Base-by-base conservation (phyloP, 176 grass and related monocot genomes). In the Oryza meridionalis region DNA sequence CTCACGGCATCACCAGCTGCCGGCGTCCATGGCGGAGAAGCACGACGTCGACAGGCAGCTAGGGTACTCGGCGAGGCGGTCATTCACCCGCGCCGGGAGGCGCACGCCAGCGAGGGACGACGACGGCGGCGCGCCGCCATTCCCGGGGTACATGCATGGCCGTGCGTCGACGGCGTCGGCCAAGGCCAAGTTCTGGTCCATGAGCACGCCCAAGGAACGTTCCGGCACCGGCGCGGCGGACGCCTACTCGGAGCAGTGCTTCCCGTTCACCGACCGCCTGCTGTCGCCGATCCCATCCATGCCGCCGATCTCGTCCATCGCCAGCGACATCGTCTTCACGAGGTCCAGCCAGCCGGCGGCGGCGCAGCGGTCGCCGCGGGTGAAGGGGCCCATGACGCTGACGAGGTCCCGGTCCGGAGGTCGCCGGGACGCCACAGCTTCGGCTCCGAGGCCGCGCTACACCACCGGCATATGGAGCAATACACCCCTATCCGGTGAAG, bases 191-290 rank as follows among this genome's bases (percentile, higher is more conserved):
- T 92, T 94, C 85, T 64, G 92, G 69, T 94, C 92, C 32, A 90
- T 94, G 92, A 92, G 92, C 90, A 94, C 92, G 72, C 92, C 92
- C 19, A 94, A 92, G 80, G 87, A 94, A 75, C 90, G 92, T 6
- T 67, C 32, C 11, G 70, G 44, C 31, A 70, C 26, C 38, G 78
- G 7, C 7, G 46, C 26, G 3, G n/a, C 26, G 0, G 87, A 92
- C 65, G 76, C 77, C 0, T 82, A 59, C 77, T 90, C 87, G 0
- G 90, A 94, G 75, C 90, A 81, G 17, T 88, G 81, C 78, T 90
- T 84, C 51, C 77, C 86, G 46, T 82, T 83, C 72, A 67, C 70
- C 19, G 88, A 92, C 82, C 85, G 78, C 10, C 65, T 90, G 24
- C 88, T 90, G 16, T 92, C 90, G 35, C 89, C 92, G 1, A 84